Conservation (phyloP, 331 rosid species). For the Spiraea crenata region DNA sequence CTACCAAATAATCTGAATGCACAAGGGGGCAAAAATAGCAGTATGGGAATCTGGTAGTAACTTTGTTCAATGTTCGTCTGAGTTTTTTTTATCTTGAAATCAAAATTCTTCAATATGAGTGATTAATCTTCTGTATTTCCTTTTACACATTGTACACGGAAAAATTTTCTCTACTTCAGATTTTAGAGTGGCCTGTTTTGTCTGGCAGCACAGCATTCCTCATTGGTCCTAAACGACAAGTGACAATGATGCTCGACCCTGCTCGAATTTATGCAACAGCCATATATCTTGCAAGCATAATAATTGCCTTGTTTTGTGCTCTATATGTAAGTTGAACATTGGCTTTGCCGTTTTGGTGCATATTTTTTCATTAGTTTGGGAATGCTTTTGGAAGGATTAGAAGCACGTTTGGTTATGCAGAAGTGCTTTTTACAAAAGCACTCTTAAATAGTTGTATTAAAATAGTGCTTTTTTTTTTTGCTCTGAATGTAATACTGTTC, state of each 20-base stretch:
- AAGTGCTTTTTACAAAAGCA: too few relatives aligned
- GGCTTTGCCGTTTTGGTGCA: neutral
- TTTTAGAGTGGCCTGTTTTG: slow-evolving; percentile 36
- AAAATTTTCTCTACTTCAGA: slow-evolving; percentile 18
- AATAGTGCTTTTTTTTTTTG: neutral
- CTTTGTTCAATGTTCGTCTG: neutral
- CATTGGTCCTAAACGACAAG: slow-evolving; percentile 89
- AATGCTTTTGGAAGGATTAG: too few relatives aligned
- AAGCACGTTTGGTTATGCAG: too few relatives aligned
- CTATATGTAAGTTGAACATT: slow-evolving; percentile 66
- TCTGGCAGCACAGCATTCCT: slow-evolving; percentile 97
- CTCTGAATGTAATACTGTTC: neutral
- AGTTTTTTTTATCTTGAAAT: too few relatives aligned
- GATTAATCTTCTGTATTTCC: neutral
- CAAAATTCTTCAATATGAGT: too few relatives aligned
- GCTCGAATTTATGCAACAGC: slow-evolving; percentile 97
- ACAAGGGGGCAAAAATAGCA: neutral
- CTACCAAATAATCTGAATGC: neutral
- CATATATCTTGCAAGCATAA: slow-evolving; percentile 76
- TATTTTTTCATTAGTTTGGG: too few relatives aligned
- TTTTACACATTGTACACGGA: neutral
- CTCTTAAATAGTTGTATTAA: neutral
- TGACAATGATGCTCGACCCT: slow-evolving; percentile 97
- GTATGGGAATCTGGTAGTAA: neutral
- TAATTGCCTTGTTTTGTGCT: slow-evolving; percentile 79